Conservation (phyloP, 768 basidiomycete species). For the Collybia sp. region DNA sequence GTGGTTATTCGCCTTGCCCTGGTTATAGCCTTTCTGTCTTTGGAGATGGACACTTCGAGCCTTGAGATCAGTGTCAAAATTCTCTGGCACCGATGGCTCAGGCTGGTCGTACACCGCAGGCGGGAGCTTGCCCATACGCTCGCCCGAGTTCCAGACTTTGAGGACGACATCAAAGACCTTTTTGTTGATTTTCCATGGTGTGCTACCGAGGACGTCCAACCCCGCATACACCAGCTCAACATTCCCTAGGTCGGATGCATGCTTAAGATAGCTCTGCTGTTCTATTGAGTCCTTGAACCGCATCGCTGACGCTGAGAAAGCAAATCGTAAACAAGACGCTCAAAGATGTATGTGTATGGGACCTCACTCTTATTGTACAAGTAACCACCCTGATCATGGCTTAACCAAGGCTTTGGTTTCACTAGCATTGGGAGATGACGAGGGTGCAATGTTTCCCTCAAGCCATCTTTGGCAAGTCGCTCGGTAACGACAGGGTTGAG, state of each 20-base stretch:
- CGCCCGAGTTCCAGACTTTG: slow-evolving; percentile 83
- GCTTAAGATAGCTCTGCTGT: slow-evolving; percentile 71
- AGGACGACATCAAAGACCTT: slow-evolving; percentile 71
- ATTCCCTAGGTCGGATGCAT: slow-evolving; percentile 68
- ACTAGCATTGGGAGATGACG: slow-evolving; percentile 96
- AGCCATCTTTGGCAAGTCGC: slow-evolving; percentile 68
- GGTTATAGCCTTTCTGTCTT: slow-evolving; percentile 48
- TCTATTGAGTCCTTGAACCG: slow-evolving; percentile 89
- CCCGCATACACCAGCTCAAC: slow-evolving; percentile 85
- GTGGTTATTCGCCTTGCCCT: slow-evolving; percentile 75
- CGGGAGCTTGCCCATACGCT: slow-evolving; percentile 80
- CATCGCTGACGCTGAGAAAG: slow-evolving; percentile 62
- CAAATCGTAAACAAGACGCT: slow-evolving; percentile 3
- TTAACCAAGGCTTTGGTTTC: slow-evolving; percentile 83
- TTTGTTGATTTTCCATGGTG: slow-evolving; percentile 87
- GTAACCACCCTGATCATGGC: slow-evolving; percentile 77
- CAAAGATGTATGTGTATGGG: not conserved
- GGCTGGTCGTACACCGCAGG: slow-evolving; percentile 60
- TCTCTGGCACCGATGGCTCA: slow-evolving; percentile 55
- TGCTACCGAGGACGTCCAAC: slow-evolving; percentile 84
- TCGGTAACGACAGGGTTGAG: slow-evolving; percentile 79
- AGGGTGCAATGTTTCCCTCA: slow-evolving; percentile 76
- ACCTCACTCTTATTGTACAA: slow-evolving; percentile 68
- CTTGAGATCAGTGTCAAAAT: slow-evolving; percentile 44
- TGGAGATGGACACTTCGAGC: slow-evolving; percentile 49